A percentile compares a stretch with the other conserved stretches of the same genome.
Conservation (phyloP, 805 yeast genomes). For the Sugiyamaella chiloensis region DNA sequence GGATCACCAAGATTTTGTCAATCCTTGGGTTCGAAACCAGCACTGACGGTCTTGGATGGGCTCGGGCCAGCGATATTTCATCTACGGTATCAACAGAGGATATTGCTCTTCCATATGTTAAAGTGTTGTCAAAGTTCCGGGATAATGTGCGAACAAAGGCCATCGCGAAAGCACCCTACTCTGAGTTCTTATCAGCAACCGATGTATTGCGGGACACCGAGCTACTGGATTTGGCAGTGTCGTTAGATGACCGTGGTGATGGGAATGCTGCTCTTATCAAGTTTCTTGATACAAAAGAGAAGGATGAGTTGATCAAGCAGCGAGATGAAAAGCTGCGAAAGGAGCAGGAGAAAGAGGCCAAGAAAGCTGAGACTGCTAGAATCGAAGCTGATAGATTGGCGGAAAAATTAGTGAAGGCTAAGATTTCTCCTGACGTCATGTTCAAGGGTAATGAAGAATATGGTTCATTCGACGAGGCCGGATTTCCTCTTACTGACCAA, state of each 20-base stretch:
- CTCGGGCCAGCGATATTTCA: slow-evolving; percentile 35
- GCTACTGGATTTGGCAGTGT: slow-evolving; percentile 69
- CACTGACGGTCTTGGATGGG: slow-evolving; percentile 79
- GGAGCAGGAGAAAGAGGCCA: slow-evolving; percentile 55
- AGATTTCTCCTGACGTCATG: slow-evolving; percentile 65
- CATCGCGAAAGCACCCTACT: slow-evolving; percentile 52
- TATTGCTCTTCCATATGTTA: slow-evolving; percentile 71
- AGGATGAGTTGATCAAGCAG: slow-evolving; percentile 52
- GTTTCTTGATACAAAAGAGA: slow-evolving; percentile 68
- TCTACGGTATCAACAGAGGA: slow-evolving; percentile 51
- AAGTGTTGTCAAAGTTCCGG: slow-evolving; percentile 73
- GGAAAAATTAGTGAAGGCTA: slow-evolving; percentile 70
- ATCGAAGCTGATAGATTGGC: slow-evolving; percentile 42
- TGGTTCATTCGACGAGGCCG: slow-evolving; percentile 78
- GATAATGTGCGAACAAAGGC: slow-evolving; percentile 77
- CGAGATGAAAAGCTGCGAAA: slow-evolving; percentile 56
- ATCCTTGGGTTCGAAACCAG: slow-evolving; percentile 76
- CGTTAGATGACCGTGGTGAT: slow-evolving; percentile 82
- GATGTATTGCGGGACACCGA: slow-evolving; percentile 74
- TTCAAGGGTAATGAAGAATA: slow-evolving; percentile 58
- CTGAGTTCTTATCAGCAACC: slow-evolving; percentile 60
- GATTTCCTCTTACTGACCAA: slow-evolving; percentile 72
- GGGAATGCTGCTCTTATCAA: slow-evolving; percentile 80
- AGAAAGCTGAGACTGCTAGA: slow-evolving; percentile 43
- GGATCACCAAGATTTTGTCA: slow-evolving; percentile 65